Conservation (phyloP, 768 basidiomycete species). For the Sarcomyxa edulis region DNA sequence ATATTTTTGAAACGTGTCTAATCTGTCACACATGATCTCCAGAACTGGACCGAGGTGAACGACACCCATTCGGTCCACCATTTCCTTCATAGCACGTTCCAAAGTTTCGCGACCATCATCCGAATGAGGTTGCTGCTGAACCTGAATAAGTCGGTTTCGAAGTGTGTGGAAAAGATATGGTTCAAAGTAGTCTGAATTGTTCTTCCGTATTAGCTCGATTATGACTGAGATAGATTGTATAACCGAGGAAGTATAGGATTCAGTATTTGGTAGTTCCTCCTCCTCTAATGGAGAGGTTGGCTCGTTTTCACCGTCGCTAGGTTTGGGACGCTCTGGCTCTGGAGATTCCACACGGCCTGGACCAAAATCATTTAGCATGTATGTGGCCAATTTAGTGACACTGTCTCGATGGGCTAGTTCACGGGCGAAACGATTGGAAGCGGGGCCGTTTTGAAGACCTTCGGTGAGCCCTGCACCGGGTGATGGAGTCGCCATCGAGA, state of each 20-base stretch:
- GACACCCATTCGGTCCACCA: slow-evolving; percentile 82
- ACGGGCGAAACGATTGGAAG: slow-evolving; percentile 84
- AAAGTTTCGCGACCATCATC: slow-evolving; percentile 63
- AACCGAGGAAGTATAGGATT: slow-evolving; percentile 72
- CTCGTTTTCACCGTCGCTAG: neutral
- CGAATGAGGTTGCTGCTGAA: slow-evolving; percentile 66
- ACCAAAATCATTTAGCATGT: slow-evolving; percentile 69
- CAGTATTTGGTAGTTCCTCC: slow-evolving; percentile 35
- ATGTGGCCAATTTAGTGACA: slow-evolving; percentile 65
- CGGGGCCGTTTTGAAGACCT: slow-evolving; percentile 61
- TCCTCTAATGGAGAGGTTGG: slow-evolving; percentile 3
- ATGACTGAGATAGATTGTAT: slow-evolving; percentile 83
- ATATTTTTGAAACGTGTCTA: slow-evolving; percentile 67
- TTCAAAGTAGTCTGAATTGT: slow-evolving; percentile 98
- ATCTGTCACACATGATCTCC: slow-evolving; percentile 60
- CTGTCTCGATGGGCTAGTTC: slow-evolving; percentile 76
- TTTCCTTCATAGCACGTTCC: slow-evolving; percentile 71
- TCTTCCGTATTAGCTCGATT: slow-evolving; percentile 92
- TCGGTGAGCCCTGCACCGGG: slow-evolving; percentile 71
- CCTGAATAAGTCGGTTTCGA: slow-evolving; percentile 82
- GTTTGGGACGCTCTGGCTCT: neutral
- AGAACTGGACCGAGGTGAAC: slow-evolving; percentile 86
- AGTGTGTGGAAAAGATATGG: slow-evolving; percentile 94
- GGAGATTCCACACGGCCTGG: slow-evolving; percentile 4
- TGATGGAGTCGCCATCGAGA: slow-evolving; percentile 88